Conservation (phyloP, 179 eudicot species). For the Dionaea muscipula region DNA sequence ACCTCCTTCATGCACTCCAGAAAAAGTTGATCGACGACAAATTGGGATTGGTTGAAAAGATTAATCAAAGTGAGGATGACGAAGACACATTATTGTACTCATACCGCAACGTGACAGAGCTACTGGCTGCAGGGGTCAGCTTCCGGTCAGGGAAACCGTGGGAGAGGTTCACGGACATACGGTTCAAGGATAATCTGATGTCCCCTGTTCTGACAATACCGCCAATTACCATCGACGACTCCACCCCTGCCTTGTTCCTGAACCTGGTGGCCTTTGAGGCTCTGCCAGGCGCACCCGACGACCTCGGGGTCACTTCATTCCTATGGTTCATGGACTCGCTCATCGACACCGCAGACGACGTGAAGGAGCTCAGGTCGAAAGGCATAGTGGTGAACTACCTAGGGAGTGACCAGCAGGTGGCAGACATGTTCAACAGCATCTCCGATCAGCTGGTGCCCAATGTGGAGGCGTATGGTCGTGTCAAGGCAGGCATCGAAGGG, state of each 20-base stretch:
- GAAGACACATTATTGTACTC: background rate
- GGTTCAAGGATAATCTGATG: no score
- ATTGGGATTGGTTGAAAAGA: no score
- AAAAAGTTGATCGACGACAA: background rate
- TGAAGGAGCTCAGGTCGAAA: background rate
- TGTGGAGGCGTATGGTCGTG: background rate
- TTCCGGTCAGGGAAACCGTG: background rate
- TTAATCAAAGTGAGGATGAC: background rate
- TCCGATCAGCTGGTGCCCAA: background rate
- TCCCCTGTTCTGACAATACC: background rate
- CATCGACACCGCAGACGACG: slow-evolving; percentile 1
- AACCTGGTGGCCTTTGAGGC: slow-evolving; percentile 2
- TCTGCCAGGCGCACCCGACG: background rate
- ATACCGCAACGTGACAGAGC: background rate
- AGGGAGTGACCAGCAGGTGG: slow-evolving; percentile 5
- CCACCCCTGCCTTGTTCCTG: background rate
- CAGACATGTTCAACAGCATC: background rate
- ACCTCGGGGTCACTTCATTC: background rate
- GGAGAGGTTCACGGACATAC: background rate
- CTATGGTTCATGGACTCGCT: slow-evolving; percentile 4
- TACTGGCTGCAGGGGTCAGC: background rate
- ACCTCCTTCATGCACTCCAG: background rate
- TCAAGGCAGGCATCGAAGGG: background rate
- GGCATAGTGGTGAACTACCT: slow-evolving; percentile 1
- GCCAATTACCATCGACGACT: background rate